Base-by-base conservation (phyloP, 805 yeast genomes). In the Candida mattraensis region DNA sequence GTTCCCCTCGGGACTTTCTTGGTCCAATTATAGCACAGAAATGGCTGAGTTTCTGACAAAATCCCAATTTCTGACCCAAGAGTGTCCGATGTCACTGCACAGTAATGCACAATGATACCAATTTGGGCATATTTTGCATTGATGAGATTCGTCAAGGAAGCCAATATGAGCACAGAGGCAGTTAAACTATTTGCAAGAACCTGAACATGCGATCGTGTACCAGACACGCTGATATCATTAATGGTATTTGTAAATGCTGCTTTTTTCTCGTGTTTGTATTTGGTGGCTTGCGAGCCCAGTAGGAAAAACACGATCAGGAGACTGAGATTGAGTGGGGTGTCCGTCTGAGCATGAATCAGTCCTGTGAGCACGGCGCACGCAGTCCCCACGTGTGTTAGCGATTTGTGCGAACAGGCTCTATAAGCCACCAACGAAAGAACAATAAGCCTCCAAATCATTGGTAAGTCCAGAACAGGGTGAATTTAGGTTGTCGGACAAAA, bases 11-110 rank as follows among this genome's bases (percentile, higher is more conserved):
- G 46, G 13, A 38, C 40, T 12, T 14, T 20, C 10, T 27, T 38
- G 7, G 33, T 21, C 42, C 45, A 41, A 21, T 41, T 27, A 24
- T 33, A 37, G 30, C 37, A 30, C 12, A 19, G 34, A 18, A 30
- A 19, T 24, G 35, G 37, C 13, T 18, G 15, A 10, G 29, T 23
- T 21, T 16, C 6, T 5, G 44, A 42, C 17, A 41, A 30, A 12
- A 43, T 37, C 6, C 48, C 46, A 14, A 45, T 20, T 24, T 43
- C 48, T 12, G 40, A 37, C 12, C 44, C 39, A 26, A 33, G 23
- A 1, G 46, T 36, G 20, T 40, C 50, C 4, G 44, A 33, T 7
- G 41, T 38, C 3, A 43, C 44, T n/a, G 45, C 30, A 22, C 44
- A 37, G 24, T 40, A 42, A 33, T 30, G 32, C 9, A 18, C 38